Evolutionary conservation across 2,329 filamentous ascomycete genomes (phyloP), one percentile per base, ranked within the genome.

Genomic region (Diaporthe sp.): DNA sequence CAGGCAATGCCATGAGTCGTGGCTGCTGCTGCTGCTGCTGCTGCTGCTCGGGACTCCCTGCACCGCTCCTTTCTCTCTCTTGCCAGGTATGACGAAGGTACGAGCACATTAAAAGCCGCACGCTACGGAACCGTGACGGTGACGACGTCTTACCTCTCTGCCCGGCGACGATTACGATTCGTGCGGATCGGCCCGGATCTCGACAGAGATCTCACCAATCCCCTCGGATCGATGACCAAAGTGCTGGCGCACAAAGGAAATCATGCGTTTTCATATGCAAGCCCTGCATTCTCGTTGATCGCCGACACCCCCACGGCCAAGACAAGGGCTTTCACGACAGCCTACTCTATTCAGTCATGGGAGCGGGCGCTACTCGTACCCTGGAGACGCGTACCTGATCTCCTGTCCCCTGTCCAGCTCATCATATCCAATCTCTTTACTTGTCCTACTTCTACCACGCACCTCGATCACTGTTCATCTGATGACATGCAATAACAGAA

Each of bases 1-100:
- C 63, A 53, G 63, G 47, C 63, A 53, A 22, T 53, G 44, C 63
- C 47, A 68, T 53, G 63, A 68, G 63, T 68, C 63, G 63, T 39
- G 63, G 15, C 63, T 50, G 47, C 63, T 27, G 19, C 44, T 47
- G 3, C 39, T 2, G 44, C 63, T 66, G 44, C 44, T 17, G 47
- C 47, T 25, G 47, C n/a, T 44, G 39, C 39, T 44, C 15, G 15
- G 58, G n/a, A n/a, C 58, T 44, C 37, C 22, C 39, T 47, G 59
- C 59, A 47, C 59, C 59, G 39, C 25, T 63, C 25, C 8, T 42
- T 22, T 27, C 37, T 30, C 3, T 44, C 13, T 25, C 39, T 27
- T 19, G 53, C n/a, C 32, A 25, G n/a, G 47, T 51, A 51, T 51
- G n/a, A 51, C 47, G n/a, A 10, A 5, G n/a, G n/a, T n/a, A 50